Evolutionary conservation across 2,329 filamentous ascomycete genomes (phyloP), one percentile per base, ranked within the genome.

Genomic region (Pseudocercospora macadamiae): DNA sequence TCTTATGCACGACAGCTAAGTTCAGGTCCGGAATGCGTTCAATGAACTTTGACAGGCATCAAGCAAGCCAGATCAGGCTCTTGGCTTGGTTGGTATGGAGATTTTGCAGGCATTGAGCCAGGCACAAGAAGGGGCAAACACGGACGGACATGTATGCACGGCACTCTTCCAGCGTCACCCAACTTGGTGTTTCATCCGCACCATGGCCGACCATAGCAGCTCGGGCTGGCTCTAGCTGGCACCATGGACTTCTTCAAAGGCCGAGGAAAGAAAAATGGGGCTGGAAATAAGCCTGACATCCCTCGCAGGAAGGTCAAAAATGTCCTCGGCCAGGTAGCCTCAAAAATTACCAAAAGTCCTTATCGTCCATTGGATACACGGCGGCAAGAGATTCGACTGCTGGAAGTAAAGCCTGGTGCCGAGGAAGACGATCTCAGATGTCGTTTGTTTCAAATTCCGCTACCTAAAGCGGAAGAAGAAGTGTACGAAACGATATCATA

Each of bases 281-380:
- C 19, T 21, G 42, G 42, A n/a, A 21, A 14, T 7, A 47, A 26
- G 42, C 42, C 42, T 14, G 42, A 47, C 4, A 47, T 47, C 16
- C 42, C 42, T 47, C 42, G 42, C 42, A 47, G 42, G 21, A 47
- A 47, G 26, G 42, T 47, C 42, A 47, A 47, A 21, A 47, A 47
- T 47, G 42, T 47, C 19, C 21, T 47, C 19, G 42, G 42, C 2
- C 42, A 47, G 14, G 42, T 26, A 28, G 42, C 23, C 4, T 47
- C 42, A 14, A 47, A 47, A 47, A 47, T 47, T 16, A 47, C 23
- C 23, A 47, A 28, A 16, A 47, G 42, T 16, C 42, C 42, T 12
- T 47, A 47, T 16, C 42, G 42, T 14, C 42, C 42, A n/a, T 23
- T 47, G 42, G 42, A 47, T 47, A 21, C 26, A 4, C 19, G 42